Evolutionary conservation across 495 filamentous ascomycete genomes (phyloP), one percentile per base, ranked within the genome.

Genomic region (Opeltia flavorubescens): DNA sequence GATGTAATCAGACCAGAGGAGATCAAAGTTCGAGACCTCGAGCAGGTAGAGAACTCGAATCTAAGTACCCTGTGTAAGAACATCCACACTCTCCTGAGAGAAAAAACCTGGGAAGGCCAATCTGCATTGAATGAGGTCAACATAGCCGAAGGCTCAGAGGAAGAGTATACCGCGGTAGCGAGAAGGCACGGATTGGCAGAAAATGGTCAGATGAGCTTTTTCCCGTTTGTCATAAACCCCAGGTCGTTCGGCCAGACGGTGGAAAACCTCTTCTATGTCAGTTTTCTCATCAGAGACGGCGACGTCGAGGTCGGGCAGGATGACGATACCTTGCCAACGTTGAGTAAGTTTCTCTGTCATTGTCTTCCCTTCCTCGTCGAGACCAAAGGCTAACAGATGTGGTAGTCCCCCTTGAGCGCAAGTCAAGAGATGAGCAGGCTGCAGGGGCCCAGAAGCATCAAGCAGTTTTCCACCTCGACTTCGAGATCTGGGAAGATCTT

Each of bases 241-340:
- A 60, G 62, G 1, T 93, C 84, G 1, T 99, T 96, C 56, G 87
- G 89, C 0, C 93, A 99, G 64, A 95, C 86, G 2, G 77, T 96
- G 3, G 91, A 99, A 62, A 99, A 99, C 60, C 64, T 99, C 54
- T 99, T 99, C 64, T 95, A 95, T 57, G 72, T 94, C 48, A 89
- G 84, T 59, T 99, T 99, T 62, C 64, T 99, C 46, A 86, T 95
- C 47, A 77, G 81, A 44, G 93, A 99, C 60, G 89, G 89, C 5
- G 74, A 66, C 46, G 72, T 83, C 9, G 81, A 75, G 27, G 66
- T 94, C 18, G 61, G 66, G 0, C 68, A 70, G 34, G 83, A 89
- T 60, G 66, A 74, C 8, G 59, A 81, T 17, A 69, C 68, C 1
- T 59, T 91, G 18, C 86, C 87, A 28, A 75, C 81, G 17, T 59